Evolutionary conservation across 176 grass and related monocot species (phyloP), one percentile per base, ranked within the genome.

Genomic region (Zoysia japonica): DNA sequence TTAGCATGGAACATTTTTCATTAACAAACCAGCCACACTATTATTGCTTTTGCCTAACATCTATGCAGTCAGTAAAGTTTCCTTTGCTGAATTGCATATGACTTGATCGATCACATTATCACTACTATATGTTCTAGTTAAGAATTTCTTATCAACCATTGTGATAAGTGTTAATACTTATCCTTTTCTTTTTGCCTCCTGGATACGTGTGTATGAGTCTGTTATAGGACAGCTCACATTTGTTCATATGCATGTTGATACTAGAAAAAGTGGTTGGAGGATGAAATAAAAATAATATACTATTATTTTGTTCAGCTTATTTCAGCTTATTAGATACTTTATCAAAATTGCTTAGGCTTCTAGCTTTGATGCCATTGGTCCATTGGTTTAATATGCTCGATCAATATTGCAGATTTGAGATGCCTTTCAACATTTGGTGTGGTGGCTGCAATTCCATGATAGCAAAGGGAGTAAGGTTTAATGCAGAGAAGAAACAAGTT

Each of bases 401-500:
- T 41, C 65, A n/a, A 44, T 67, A 38, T 7, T 89, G 59, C 74
- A 94, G 95, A 80, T 98, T 98, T 16, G 96, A 98, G 84, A 98
- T 98, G 96, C 92, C 92, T 38, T 98, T 85, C 72, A 94, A 98
- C 87, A 83, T 98, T 43, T 98, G 96, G 96, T 98, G 96, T 73
- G 96, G 96, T 57, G 96, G 96, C 72, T 98, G 96, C 88, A 98
- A 92, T 53, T 93, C 90, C 37, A 98, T 98, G 96, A 98, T 98
- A 85, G 96, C 92, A 1, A 98, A 98, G 79, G 96, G 96, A 77
- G 96, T 98, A 47, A 88, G 96, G 84, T 98, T 98, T 87, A 98
- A 98, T 79, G 92, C 96, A 75, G 96, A 98, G 79, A 98, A 98
- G 75, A 98, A 98, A 72, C 96, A 98, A 98, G 92, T 98, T 70